Base-by-base conservation (phyloP, 164 flowering plant genomes). In the Aristolochia contorta region DNA sequence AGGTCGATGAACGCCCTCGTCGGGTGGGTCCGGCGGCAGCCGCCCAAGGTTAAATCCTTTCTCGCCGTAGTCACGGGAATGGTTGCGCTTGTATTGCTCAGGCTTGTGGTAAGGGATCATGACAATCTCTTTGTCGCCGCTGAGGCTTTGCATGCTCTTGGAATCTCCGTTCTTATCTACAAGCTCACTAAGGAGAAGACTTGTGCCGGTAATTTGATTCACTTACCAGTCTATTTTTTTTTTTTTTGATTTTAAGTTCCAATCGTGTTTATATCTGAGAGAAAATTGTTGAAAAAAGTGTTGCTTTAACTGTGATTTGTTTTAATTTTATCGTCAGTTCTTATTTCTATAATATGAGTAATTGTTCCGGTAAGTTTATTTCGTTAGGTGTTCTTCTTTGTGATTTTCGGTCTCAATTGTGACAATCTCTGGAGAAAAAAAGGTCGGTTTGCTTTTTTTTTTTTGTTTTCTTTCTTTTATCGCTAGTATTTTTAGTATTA, bases 41-140 rank as follows among this genome's bases (percentile, higher is more conserved):
- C 78, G 3, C 75, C 75, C 13, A 75, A 75, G 59, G 69, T 72
- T 61, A 75, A 75, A 51, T 71, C 71, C 1, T 71, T 72, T 25
- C 67, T 75, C 2, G 78, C 75, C 6, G 72, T 71, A 0, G 67
- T 69, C 0, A 46, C 73, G 6, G 73, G 73, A 18, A 69, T 75
- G 71, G 66, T 64, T 2, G 68, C 71, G 25, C 66, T 75, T 16
- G 78, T 72, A 0, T 64, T 75, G 15, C 73, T 75, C 21, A 46
- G 75, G 12, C 58, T 71, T 21, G 68, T 71, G 27, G 78, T 75
- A 48, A 62, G 66, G 19, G 78, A 75, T 64, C 78, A 75, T 55
- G 78, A 75, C 49, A 75, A 75, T 53, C 68, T 75, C 53, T 75
- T 75, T 50, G 71, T 71, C 14, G 78, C 73, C 5, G 71, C 78